Conservation (phyloP, 2,329 filamentous ascomycete genomes). For the Cylindrodendrum hubeiense region DNA sequence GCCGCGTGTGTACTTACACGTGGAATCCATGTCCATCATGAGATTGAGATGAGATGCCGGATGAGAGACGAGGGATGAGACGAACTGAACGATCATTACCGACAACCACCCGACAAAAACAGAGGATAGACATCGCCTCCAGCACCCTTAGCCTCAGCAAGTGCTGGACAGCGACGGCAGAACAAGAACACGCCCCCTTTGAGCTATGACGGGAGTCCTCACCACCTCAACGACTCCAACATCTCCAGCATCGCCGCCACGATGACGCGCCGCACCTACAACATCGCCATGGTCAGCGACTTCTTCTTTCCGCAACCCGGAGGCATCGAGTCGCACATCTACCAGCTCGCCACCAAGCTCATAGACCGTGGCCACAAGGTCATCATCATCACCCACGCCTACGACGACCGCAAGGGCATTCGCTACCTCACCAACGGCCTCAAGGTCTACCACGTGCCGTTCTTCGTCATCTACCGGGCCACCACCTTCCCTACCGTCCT, state of each 20-base stretch:
- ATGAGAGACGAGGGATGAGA: conserved; percentile 11
- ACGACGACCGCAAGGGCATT: conserved; percentile 89
- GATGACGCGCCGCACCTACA: conserved; percentile 71
- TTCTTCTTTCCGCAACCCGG: conserved; percentile 99
- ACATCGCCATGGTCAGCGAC: conserved; percentile 94
- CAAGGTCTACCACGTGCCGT: conserved; percentile 98
- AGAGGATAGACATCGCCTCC: not conserved
- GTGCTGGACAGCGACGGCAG: conserved; percentile 17
- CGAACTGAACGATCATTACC: not conserved
- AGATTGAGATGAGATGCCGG: conserved; percentile 25
- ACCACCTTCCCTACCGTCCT: conserved; percentile 97
- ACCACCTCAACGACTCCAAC: conserved; percentile 21
- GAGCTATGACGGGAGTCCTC: conserved; percentile 31
- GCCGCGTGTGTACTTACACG: conserved; percentile 33
- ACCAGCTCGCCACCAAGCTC: conserved; percentile 95
- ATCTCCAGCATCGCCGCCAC: conserved; percentile 41
- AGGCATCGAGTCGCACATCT: conserved; percentile 97
- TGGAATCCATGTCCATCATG: conserved; percentile 29
- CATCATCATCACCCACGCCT: conserved; percentile 96
- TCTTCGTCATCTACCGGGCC: conserved; percentile 94
- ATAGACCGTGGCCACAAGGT: conserved; percentile 98
- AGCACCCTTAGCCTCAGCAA: conserved; percentile 17
- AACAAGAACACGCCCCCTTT: not conserved
- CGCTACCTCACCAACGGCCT: conserved; percentile 97
- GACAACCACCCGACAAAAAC: not conserved